Percentiles rank a stretch among this genome's conserved stretches.
Conservation (phyloP, 176 grass and related monocot genomes). For the Oryza meyeriana region DNA sequence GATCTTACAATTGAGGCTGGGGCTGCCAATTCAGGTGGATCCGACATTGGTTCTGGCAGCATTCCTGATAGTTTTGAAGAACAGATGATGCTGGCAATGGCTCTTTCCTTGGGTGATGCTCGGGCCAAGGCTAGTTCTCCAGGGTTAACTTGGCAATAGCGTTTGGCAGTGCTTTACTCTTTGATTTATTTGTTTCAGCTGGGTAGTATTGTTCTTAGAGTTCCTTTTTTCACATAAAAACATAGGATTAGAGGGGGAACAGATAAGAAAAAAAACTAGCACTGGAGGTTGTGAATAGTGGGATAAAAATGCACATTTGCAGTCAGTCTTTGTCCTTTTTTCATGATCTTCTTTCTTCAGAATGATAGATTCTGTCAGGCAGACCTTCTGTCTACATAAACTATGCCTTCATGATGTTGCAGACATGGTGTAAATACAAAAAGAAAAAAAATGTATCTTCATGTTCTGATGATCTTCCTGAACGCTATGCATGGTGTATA, state of each 20-base stretch:
- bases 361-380: not conserved
- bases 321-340: not conserved
- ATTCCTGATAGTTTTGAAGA: slow-evolving; percentile 91
- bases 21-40: slow-evolving; percentile 28
- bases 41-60: slow-evolving; percentile 18
- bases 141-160: slow-evolving; percentile 41
- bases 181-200: slow-evolving; percentile 26
- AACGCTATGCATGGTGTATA: not conserved
- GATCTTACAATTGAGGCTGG: slow-evolving; percentile 42
- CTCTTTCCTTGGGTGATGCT: slow-evolving; percentile 74
- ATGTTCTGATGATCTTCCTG: not conserved
- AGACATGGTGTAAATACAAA: slow-evolving; percentile 30
- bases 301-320: slow-evolving; percentile 29
- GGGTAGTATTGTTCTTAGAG: slow-evolving; percentile 17
- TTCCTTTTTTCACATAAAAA: slow-evolving; percentile 28
- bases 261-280: not conserved
- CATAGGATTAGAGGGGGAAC: slow-evolving; percentile 19
- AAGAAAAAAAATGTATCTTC: not conserved
- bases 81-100: slow-evolving; percentile 90
- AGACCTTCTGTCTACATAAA: not conserved
- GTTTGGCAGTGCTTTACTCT: not conserved
- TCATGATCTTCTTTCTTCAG: not conserved
- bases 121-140: slow-evolving; percentile 38
- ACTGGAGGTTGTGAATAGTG: slow-evolving; percentile 31
- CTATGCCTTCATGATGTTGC: not conserved